Percentiles rank a stretch among this genome's conserved stretches.
Conservation (phyloP, 2,329 filamentous ascomycete species). For the Ophiostoma sp. region DNA sequence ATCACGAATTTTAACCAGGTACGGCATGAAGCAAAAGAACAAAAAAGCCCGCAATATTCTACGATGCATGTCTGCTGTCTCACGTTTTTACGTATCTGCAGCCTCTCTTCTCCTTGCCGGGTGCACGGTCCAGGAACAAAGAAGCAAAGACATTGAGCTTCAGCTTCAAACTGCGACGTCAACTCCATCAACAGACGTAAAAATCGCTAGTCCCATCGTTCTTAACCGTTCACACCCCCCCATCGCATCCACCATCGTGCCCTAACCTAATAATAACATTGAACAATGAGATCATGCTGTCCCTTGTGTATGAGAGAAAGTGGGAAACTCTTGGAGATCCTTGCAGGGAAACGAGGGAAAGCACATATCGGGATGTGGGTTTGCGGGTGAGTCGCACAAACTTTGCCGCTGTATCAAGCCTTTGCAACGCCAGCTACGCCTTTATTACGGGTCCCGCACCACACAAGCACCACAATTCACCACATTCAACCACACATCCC, state of each 20-base stretch:
- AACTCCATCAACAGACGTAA: neutral
- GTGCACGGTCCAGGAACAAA: neutral
- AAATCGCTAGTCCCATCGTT: neutral
- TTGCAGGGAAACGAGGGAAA: neutral
- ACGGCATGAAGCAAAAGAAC: neutral
- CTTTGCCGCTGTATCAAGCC: conserved; percentile 17
- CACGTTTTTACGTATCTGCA: neutral
- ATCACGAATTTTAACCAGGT: neutral
- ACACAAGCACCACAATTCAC: neutral
- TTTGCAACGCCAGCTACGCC: neutral
- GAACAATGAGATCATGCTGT: neutral
- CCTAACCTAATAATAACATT: neutral
- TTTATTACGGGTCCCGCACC: conserved; percentile 8
- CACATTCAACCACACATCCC: neutral
- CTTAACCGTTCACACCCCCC: neutral
- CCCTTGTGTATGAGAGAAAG: neutral
- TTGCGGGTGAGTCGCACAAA: conserved; percentile 7
- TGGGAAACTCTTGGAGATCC: neutral
- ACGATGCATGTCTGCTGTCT: neutral
- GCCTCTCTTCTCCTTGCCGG: neutral
- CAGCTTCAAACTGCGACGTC: neutral
- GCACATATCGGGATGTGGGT: conserved; percentile 11
- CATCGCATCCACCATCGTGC: neutral
- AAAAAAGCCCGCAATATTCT: neutral
- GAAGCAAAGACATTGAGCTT: neutral